phyloP scores from a whole-genome alignment of 129 eudicot genomes.

The Saposhnikovia divaricata region DNA sequence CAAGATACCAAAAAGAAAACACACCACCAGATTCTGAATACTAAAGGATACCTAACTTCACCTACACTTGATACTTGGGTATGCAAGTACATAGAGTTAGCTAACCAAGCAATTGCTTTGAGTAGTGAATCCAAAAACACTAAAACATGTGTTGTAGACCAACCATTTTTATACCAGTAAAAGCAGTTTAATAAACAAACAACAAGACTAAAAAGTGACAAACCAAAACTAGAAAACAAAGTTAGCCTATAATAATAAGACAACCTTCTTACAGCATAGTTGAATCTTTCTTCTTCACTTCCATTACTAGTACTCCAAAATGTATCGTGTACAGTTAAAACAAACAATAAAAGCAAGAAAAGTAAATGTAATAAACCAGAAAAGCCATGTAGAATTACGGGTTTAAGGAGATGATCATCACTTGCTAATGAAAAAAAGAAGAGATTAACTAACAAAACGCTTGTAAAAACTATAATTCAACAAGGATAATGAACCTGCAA shows the following conservation, averaged over 20 bases:
- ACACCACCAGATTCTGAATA: slow-evolving; percentile 71
- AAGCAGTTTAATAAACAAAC: slow-evolving; percentile 44
- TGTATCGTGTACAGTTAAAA: slow-evolving; percentile 19
- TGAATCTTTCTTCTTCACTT: slow-evolving; percentile 18
- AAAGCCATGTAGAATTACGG: slow-evolving; percentile 11
- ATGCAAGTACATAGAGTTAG: slow-evolving; percentile 36
- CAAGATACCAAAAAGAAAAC: slow-evolving; percentile 47
- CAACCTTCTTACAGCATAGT: neutral
- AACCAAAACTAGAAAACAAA: slow-evolving; percentile 29
- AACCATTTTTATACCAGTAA: slow-evolving; percentile 62
- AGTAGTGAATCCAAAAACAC: slow-evolving; percentile 40
- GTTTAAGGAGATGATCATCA: slow-evolving; percentile 1
- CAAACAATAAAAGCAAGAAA: neutral
- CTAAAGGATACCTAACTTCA: slow-evolving; percentile 38
- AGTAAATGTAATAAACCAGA: slow-evolving; percentile 13
- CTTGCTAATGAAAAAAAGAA: neutral
- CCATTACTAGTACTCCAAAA: neutral
- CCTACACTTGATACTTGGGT: slow-evolving; percentile 19
- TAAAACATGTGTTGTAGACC: slow-evolving; percentile 49
- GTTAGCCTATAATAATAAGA: slow-evolving; percentile 34
- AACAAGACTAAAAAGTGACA: slow-evolving; percentile 38
- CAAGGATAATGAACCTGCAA: neutral
- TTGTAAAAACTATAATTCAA: neutral
- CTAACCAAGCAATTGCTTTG: slow-evolving; percentile 48
- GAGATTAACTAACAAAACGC: neutral